phyloP scores from a whole-genome alignment of 2,329 filamentous ascomycete species.

The Fusarium sp. region DNA sequence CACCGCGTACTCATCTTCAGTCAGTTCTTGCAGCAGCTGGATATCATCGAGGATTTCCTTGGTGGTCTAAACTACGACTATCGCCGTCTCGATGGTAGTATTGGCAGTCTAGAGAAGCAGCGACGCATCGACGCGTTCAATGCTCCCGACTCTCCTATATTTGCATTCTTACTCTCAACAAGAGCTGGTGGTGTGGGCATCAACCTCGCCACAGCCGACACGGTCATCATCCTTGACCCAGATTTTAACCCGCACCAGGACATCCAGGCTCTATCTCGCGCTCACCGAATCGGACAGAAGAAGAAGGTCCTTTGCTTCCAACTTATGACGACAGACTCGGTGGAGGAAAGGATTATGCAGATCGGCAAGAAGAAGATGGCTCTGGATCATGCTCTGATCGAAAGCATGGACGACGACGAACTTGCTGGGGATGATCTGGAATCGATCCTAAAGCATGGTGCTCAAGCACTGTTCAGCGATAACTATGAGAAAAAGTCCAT shows the following conservation, averaged over 20 bases:
- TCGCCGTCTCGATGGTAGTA: slow-evolving; percentile 87
- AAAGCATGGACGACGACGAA: slow-evolving; percentile 89
- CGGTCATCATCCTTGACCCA: slow-evolving; percentile 96
- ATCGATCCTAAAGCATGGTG: slow-evolving; percentile 89
- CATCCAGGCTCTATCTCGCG: slow-evolving; percentile 93
- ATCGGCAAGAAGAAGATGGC: slow-evolving; percentile 97
- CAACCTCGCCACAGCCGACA: slow-evolving; percentile 96
- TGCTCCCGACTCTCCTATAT: slow-evolving; percentile 83
- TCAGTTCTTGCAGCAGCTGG: slow-evolving; percentile 91
- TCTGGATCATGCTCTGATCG: slow-evolving; percentile 94
- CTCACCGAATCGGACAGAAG: slow-evolving; percentile 96
- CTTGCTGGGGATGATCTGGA: slow-evolving; percentile 86
- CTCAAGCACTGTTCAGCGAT: slow-evolving; percentile 87
- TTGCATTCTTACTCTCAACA: slow-evolving; percentile 94
- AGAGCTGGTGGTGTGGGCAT: slow-evolving; percentile 97
- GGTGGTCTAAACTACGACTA: slow-evolving; percentile 80
- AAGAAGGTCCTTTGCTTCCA: slow-evolving; percentile 97
- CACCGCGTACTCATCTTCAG: slow-evolving; percentile 96
- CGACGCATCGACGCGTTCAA: slow-evolving; percentile 96
- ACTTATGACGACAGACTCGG: slow-evolving; percentile 88
- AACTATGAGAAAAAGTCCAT: slow-evolving; percentile 80
- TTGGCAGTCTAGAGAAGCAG: slow-evolving; percentile 89
- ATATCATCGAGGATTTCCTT: slow-evolving; percentile 94
- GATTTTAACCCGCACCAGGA: slow-evolving; percentile 99
- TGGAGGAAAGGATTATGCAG: slow-evolving; percentile 96